Evolutionary conservation across 495 filamentous ascomycete genomes (phyloP).

Genomic region (Pseudoneurospora amorphoporcata): DNA sequence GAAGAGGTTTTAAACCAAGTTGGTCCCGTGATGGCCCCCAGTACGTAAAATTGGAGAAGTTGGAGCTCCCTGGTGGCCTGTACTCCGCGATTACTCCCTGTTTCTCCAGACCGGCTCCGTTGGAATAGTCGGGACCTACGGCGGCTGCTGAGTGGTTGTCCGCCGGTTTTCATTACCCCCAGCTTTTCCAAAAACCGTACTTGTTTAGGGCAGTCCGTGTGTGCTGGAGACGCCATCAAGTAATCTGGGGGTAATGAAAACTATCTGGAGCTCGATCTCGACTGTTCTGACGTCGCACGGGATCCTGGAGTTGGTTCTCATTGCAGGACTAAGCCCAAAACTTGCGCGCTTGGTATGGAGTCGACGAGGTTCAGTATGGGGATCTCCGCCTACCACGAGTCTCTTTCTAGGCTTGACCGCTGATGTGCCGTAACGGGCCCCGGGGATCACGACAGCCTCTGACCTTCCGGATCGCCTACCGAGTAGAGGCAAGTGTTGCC

Average conservation of each 20-base stretch:
- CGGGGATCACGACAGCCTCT: slow-evolving; percentile 1
- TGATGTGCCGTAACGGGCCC: slow-evolving; percentile 8
- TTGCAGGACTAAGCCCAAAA: background rate
- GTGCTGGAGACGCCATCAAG: slow-evolving; percentile 19
- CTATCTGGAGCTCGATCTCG: slow-evolving; percentile 1
- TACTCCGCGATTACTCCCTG: background rate
- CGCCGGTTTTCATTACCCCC: slow-evolving; percentile 18
- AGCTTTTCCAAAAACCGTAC: slow-evolving; percentile 8
- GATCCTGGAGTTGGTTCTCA: slow-evolving; percentile 1
- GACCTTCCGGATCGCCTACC: background rate
- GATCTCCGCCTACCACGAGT: background rate
- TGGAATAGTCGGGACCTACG: background rate
- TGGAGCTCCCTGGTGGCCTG: background rate
- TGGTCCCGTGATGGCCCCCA: slow-evolving; percentile 21
- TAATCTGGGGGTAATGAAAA: slow-evolving; percentile 35
- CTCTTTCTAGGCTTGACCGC: slow-evolving; percentile 12
- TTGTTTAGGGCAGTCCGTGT: slow-evolving; percentile 6
- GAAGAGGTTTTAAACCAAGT: background rate
- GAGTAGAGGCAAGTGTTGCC: background rate
- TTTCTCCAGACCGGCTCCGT: slow-evolving; percentile 3
- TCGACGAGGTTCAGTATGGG: background rate
- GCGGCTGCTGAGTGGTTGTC: slow-evolving; percentile 8
- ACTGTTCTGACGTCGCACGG: slow-evolving; percentile 15
- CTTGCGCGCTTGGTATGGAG: background rate
- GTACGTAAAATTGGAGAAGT: slow-evolving; percentile 18